A percentile compares a stretch with the other conserved stretches of the same genome.
phyloP scores from a whole-genome alignment of 1,284 basidiomycete species.

The Sphagnurus paluster region DNA sequence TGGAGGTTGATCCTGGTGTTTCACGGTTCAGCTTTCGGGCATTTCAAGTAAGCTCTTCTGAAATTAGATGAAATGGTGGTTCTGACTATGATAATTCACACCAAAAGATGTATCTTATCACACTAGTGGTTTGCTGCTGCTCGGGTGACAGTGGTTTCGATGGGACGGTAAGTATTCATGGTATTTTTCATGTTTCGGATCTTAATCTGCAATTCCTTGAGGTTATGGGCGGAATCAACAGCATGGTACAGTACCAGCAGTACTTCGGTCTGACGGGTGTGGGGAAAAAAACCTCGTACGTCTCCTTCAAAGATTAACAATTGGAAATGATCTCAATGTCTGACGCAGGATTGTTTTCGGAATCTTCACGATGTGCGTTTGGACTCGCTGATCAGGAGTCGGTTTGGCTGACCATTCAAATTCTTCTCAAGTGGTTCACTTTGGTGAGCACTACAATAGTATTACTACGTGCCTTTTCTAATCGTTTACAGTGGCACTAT shows the following conservation, averaged over 20 bases:
- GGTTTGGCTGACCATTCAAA: neutral
- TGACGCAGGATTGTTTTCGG: constrained; percentile 49
- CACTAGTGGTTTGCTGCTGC: constrained; percentile 48
- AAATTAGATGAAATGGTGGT: constrained; percentile 23
- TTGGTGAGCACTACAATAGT: constrained; percentile 26
- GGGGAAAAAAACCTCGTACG: constrained; percentile 44
- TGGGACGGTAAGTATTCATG: constrained; percentile 40
- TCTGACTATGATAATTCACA: neutral
- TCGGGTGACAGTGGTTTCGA: constrained; percentile 54
- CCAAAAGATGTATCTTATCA: constrained; percentile 42
- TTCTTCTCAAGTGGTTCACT: constrained; percentile 34
- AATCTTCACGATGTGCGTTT: constrained; percentile 50
- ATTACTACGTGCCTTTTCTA: neutral
- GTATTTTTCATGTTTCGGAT: neutral
- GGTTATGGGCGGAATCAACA: constrained; percentile 56
- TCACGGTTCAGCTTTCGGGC: constrained; percentile 36
- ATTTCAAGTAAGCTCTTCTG: constrained; percentile 31
- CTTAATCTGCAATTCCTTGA: constrained; percentile 13
- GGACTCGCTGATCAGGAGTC: constrained; percentile 5
- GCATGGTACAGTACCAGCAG: constrained; percentile 47
- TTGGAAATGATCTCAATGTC: constrained; percentile 4
- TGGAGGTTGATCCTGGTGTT: constrained; percentile 51
- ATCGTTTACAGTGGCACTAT: constrained; percentile 38
- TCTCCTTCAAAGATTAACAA: constrained; percentile 5
- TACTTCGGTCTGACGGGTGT: constrained; percentile 48